phyloP scores from a whole-genome alignment of 345 rosid genomes.

The Pistacia atlantica region DNA sequence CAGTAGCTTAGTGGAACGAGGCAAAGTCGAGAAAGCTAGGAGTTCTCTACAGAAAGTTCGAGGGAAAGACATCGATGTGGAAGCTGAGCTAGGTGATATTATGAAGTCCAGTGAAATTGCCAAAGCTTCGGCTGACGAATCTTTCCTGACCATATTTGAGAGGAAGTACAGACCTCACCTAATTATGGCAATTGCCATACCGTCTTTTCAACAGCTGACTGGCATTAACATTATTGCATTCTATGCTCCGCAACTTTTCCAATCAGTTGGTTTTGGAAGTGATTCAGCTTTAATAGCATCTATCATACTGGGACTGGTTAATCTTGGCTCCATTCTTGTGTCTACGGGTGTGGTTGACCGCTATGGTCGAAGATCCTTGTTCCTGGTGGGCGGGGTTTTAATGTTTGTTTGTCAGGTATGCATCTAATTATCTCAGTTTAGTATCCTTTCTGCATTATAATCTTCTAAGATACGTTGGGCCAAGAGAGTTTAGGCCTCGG shows the following conservation, averaged over 20 bases:
- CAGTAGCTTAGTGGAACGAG: conserved; percentile 68
- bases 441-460: neutral
- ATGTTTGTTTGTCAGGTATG: conserved; percentile 75
- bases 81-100: conserved; percentile 56
- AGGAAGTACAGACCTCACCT: conserved; percentile 75
- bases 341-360: conserved; percentile 70
- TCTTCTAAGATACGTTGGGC: too few relatives aligned
- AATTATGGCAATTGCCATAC: conserved; percentile 67
- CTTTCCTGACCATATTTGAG: conserved; percentile 58
- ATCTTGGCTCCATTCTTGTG: conserved; percentile 58
- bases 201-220: conserved; percentile 77
- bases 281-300: conserved; percentile 67
- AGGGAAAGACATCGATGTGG: conserved; percentile 44
- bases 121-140: conserved; percentile 45
- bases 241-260: conserved; percentile 78
- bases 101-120: conserved; percentile 49
- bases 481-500: too few relatives aligned
- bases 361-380: conserved; percentile 70
- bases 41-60: conserved; percentile 50
- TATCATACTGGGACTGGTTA: conserved; percentile 68
- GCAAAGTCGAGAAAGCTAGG: conserved; percentile 57
- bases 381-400: conserved; percentile 61
- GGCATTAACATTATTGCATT: conserved; percentile 81
- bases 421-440: neutral
- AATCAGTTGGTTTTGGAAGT: conserved; percentile 74